These are phyloP conservation scores for Pyricularia pennisetigena DNA, from an alignment of 2,329 filamentous ascomycete species.

Conservation along the genomic window DNA sequence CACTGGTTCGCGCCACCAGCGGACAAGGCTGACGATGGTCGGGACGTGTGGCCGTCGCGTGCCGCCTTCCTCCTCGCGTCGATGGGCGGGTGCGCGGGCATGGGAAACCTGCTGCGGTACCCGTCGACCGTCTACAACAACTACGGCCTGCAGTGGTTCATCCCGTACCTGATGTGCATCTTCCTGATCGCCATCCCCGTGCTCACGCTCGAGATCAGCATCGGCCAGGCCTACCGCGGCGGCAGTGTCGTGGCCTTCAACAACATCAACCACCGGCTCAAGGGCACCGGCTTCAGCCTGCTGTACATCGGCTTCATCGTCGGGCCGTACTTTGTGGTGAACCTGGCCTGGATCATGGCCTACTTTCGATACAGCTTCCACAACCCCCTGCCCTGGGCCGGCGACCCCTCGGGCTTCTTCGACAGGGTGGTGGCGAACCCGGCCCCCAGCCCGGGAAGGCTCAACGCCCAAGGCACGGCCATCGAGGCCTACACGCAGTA, in stretches of 20 bases:
- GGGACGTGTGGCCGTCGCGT: conserved; percentile 45
- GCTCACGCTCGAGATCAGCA: conserved; percentile 52
- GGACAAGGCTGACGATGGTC: conserved; percentile 26
- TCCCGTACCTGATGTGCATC: conserved; percentile 45
- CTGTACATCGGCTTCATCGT: conserved; percentile 44
- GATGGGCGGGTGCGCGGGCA: conserved; percentile 48
- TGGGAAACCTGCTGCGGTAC: conserved; percentile 48
- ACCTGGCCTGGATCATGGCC: conserved; percentile 48
- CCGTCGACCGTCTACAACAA: conserved; percentile 51
- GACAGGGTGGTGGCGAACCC: conserved; percentile 36
- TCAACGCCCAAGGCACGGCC: conserved; percentile 24
- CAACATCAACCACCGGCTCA: conserved; percentile 40
- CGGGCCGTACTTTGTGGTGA: conserved; percentile 47
- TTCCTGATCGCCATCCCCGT: conserved; percentile 46
- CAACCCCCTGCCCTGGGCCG: conserved; percentile 44
- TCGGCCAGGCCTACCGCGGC: conserved; percentile 55
- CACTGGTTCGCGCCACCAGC: conserved; percentile 25
- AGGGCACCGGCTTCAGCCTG: conserved; percentile 41
- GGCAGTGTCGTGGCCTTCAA: conserved; percentile 45
- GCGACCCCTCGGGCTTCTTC: conserved; percentile 41
- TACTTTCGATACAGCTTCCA: conserved; percentile 47
- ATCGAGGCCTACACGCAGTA: conserved; percentile 36
- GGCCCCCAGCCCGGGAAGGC: conserved; percentile 26
- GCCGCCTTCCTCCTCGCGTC: conserved; percentile 45
- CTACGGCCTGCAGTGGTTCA: conserved; percentile 49